Conservation (phyloP, 2,329 filamentous ascomycete species). For the Trichoderma semiorbis region DNA sequence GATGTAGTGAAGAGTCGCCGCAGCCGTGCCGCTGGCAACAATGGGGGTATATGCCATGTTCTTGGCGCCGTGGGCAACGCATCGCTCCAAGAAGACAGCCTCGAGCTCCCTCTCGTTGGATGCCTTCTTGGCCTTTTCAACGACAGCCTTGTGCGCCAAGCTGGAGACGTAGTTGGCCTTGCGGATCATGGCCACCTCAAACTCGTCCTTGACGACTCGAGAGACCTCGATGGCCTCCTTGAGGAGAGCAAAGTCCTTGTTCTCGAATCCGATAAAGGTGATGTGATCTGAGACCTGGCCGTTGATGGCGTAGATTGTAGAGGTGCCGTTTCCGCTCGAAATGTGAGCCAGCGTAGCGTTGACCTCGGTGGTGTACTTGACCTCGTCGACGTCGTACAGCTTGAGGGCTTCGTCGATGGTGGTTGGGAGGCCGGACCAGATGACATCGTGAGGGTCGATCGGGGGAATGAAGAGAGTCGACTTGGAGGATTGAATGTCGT, state of each 20-base stretch:
- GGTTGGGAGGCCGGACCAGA: conserved; percentile 88
- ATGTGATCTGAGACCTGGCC: conserved; percentile 71
- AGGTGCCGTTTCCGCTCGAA: conserved; percentile 35
- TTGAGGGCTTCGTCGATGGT: conserved; percentile 69
- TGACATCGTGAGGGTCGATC: conserved; percentile 80
- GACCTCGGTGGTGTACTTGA: conserved; percentile 68
- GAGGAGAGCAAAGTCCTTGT: conserved; percentile 55
- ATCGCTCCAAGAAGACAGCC: conserved; percentile 72
- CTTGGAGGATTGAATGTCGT: conserved; percentile 70
- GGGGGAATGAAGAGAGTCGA: conserved; percentile 90
- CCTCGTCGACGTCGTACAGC: conserved; percentile 78
- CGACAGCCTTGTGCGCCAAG: conserved; percentile 61
- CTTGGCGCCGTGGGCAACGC: conserved; percentile 69
- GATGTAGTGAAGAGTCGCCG: conserved; percentile 84
- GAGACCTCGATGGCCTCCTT: conserved; percentile 65
- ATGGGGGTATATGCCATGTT: conserved; percentile 88
- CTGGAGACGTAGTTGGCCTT: conserved; percentile 69
- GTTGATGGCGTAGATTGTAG: conserved; percentile 70
- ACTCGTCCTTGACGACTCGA: conserved; percentile 70
- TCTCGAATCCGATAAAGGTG: conserved; percentile 66
- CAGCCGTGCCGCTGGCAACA: conserved; percentile 73
- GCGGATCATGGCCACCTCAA: conserved; percentile 68
- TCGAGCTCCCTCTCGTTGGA: conserved; percentile 81
- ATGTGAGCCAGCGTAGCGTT: conserved; percentile 65
- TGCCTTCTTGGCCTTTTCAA: conserved; percentile 59